A percentile compares a stretch with the other conserved stretches of the same genome.
These are phyloP conservation scores for Orobanche coerulescens DNA, from an alignment of 257 asterid species.

Conservation along the genomic window DNA sequence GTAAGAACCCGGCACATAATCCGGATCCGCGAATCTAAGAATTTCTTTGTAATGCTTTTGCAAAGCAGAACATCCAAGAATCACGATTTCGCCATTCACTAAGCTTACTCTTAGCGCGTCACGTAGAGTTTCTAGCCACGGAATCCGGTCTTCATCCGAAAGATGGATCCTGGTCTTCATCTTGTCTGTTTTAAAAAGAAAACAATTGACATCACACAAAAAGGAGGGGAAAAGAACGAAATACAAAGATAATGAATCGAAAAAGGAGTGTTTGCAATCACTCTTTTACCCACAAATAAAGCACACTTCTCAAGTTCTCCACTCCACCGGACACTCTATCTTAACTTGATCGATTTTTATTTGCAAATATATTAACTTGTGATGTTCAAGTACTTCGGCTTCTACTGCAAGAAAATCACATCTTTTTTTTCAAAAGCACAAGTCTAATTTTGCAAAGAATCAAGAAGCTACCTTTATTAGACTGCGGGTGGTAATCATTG, in stretches of 20 bases:
- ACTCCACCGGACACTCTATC: too few species aligned
- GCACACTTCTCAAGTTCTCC: background rate
- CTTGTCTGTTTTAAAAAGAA: constrained; percentile 33
- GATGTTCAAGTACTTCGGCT: background rate
- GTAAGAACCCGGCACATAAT: constrained; percentile 31
- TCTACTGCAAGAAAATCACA: background rate
- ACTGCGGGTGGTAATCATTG: constrained; percentile 61
- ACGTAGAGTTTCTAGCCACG: constrained; percentile 70
- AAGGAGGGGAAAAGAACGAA: too few species aligned
- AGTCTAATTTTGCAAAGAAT: too few species aligned
- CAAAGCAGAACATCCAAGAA: constrained; percentile 85
- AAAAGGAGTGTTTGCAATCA: too few species aligned
- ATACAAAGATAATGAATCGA: background rate
- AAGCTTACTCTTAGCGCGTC: constrained; percentile 35
- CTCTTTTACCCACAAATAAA: too few species aligned
- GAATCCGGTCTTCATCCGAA: constrained; percentile 64
- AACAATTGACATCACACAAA: background rate
- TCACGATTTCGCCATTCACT: constrained; percentile 26
- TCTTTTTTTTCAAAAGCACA: too few species aligned
- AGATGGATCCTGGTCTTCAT: constrained; percentile 61
- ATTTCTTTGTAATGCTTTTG: constrained; percentile 67
- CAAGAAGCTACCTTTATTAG: constrained; percentile 81
- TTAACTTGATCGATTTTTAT: too few species aligned
- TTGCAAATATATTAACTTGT: too few species aligned
- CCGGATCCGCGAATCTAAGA: constrained; percentile 65